Percentiles rank a stretch among this genome's conserved stretches.
Conservation (phyloP, 371 early-diverging fungal species). For the Sporodiniella umbellata region DNA sequence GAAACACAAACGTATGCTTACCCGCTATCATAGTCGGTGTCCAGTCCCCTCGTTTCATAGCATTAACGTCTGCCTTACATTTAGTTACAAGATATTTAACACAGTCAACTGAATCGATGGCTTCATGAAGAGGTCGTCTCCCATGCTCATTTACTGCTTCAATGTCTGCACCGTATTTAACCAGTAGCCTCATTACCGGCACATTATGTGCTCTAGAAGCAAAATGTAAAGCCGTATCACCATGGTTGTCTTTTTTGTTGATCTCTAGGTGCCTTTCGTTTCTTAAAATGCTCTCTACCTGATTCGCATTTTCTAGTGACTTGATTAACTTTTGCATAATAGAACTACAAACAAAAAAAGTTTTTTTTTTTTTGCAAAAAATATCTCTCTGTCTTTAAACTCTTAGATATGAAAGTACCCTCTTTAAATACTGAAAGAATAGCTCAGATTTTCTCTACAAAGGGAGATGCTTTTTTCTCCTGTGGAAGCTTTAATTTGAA, state of each 20-base stretch:
- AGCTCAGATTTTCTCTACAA: background rate
- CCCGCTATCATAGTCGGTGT: slow-evolving; percentile 53
- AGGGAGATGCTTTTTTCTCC: background rate
- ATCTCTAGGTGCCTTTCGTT: background rate
- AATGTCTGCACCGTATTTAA: slow-evolving; percentile 30
- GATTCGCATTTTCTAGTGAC: slow-evolving; percentile 2
- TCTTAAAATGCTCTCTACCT: background rate
- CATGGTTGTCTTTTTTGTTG: slow-evolving; percentile 33
- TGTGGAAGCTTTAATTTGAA: slow-evolving; percentile 6
- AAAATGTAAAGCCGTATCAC: slow-evolving; percentile 50
- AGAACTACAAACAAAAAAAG: background rate
- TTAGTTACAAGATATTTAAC: slow-evolving; percentile 24
- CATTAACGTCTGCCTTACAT: slow-evolving; percentile 41
- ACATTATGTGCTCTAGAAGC: slow-evolving; percentile 39
- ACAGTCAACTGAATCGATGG: slow-evolving; percentile 42
- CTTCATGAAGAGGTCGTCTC: slow-evolving; percentile 49
- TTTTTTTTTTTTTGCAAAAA: background rate
- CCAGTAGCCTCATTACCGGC: slow-evolving; percentile 23
- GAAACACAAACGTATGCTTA: no score
- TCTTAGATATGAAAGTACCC: slow-evolving; percentile 17
- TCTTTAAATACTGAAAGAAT: slow-evolving; percentile 10
- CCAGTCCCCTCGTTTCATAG: slow-evolving; percentile 55
- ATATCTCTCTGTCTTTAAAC: background rate
- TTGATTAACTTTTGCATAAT: slow-evolving; percentile 12
- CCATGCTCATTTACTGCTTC: slow-evolving; percentile 49